A percentile compares a stretch with the other conserved stretches of the same genome.
Evolutionary conservation across 495 filamentous ascomycete species (phyloP).

Genomic region (Trichoderma reesei): DNA sequence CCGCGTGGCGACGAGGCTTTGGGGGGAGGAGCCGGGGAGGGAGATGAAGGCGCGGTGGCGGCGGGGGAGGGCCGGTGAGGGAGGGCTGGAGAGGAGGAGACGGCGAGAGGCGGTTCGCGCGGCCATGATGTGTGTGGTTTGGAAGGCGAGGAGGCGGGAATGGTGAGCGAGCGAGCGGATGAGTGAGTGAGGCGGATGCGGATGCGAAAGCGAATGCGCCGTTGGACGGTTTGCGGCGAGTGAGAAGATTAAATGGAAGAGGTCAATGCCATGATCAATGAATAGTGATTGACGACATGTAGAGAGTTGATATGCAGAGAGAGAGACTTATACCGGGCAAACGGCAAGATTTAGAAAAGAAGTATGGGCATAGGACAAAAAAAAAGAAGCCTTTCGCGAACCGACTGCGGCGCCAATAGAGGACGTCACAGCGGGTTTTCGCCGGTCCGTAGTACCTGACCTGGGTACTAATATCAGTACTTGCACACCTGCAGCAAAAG

Average conservation of each 20-base stretch:
- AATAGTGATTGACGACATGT: too few species aligned
- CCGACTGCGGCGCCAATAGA: neutral
- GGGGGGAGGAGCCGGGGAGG: conserved; percentile 28
- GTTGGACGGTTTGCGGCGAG: too few species aligned
- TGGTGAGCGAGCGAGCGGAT: neutral
- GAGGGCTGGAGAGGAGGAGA: neutral
- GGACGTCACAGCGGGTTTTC: neutral
- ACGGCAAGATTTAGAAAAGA: too few species aligned
- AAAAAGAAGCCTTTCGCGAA: neutral
- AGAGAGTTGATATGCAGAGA: too few species aligned
- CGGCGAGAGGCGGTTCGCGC: neutral
- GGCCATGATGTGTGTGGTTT: neutral
- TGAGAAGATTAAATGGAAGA: too few species aligned
- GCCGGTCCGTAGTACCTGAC: neutral
- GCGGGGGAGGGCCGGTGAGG: too few species aligned
- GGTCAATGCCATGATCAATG: too few species aligned
- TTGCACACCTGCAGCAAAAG: too few species aligned
- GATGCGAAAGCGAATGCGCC: neutral
- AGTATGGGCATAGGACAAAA: neutral
- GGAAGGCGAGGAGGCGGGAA: neutral
- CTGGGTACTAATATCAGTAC: too few species aligned
- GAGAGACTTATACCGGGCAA: too few species aligned
- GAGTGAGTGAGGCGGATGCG: neutral
- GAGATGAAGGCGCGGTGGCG: conserved; percentile 32
- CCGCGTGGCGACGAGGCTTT: conserved; percentile 60